phyloP scores from a whole-genome alignment of 345 rosid genomes.

The Gossypium raimondii region DNA sequence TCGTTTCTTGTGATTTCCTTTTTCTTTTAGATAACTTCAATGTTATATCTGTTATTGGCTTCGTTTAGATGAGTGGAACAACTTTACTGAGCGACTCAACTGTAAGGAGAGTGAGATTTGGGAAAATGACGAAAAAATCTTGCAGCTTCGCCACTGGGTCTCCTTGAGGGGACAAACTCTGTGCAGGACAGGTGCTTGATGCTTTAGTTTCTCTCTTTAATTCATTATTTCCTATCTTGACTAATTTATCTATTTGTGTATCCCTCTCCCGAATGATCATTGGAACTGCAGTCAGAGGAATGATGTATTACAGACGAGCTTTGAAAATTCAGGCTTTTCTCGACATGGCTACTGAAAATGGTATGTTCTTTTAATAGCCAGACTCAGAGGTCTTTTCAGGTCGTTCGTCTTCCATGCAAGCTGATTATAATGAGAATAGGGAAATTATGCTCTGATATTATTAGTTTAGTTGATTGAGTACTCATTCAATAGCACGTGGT shows the following conservation, averaged over 20 bases:
- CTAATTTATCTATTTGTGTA: background rate
- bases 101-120: conserved; percentile 70
- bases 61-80: conserved; percentile 86
- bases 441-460: background rate
- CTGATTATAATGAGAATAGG: background rate
- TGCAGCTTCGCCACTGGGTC: conserved; percentile 97
- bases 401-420: conserved; percentile 7
- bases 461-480: too few species aligned
- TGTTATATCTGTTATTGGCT: conserved; percentile 10
- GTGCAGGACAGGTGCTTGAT: conserved; percentile 73
- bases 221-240: conserved; percentile 5
- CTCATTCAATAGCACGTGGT: too few species aligned
- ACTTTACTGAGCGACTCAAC: conserved; percentile 80
- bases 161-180: conserved; percentile 96
- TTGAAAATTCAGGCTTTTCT: conserved; percentile 97
- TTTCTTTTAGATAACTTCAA: conserved; percentile 10
- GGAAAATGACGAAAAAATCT: conserved; percentile 88
- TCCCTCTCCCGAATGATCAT: conserved; percentile 9
- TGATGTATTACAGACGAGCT: conserved; percentile 98
- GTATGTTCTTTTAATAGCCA: conserved; percentile 30
- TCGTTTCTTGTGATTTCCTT: background rate
- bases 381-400: background rate
- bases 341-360: conserved; percentile 88
- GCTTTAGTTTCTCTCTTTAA: conserved; percentile 9
- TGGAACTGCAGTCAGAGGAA: conserved; percentile 76